These are phyloP conservation scores for Parmelia sp. DNA, from an alignment of 495 filamentous ascomycete genomes.

Conservation along the genomic window DNA sequence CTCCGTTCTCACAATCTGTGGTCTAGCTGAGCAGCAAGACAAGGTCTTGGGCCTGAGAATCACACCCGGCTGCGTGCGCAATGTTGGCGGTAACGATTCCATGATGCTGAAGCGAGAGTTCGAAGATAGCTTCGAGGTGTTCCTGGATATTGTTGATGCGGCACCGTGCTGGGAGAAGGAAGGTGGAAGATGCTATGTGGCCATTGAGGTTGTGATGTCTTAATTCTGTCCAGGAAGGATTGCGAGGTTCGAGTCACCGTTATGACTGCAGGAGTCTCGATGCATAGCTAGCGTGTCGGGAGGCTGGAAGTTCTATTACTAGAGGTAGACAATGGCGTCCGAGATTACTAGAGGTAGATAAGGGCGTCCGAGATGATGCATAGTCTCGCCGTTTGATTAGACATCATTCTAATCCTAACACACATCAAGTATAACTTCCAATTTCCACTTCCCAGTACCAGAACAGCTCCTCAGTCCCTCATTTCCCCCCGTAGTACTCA, in stretches of 20 bases:
- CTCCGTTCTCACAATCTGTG: neutral
- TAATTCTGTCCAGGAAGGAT: neutral
- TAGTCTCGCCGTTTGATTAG: too few species aligned
- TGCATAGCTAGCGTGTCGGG: too few species aligned
- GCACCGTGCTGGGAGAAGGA: neutral
- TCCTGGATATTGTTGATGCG: neutral
- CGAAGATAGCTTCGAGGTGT: neutral
- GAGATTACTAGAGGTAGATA: too few species aligned
- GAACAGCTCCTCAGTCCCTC: too few species aligned
- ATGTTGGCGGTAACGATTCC: neutral
- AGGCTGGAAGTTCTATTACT: too few species aligned
- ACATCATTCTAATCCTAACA: too few species aligned
- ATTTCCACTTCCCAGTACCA: too few species aligned
- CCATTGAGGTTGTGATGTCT: neutral
- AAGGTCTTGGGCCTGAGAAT: neutral
- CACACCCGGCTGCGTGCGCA: neutral
- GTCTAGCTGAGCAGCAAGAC: neutral
- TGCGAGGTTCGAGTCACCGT: neutral
- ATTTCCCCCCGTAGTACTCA: too few species aligned
- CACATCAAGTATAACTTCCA: too few species aligned
- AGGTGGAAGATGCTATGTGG: neutral
- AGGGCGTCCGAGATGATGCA: too few species aligned
- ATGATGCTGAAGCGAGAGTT: neutral
- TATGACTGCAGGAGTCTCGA: too few species aligned
- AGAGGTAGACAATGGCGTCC: too few species aligned